Base-by-base conservation (phyloP, 257 asterid genomes). In the Jasminum sambac region DNA sequence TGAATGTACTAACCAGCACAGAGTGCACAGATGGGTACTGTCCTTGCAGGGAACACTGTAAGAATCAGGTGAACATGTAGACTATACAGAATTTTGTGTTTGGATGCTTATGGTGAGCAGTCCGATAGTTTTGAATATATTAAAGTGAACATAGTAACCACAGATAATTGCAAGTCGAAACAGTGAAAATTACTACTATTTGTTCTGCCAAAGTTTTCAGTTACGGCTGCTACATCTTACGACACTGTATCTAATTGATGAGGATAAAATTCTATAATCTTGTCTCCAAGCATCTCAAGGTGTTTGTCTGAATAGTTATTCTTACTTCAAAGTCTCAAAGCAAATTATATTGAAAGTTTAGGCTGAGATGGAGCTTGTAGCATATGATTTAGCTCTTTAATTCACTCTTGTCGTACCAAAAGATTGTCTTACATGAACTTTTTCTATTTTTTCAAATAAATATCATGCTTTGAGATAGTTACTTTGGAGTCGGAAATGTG, bases 11-110 rank as follows among this genome's bases (percentile, higher is more conserved):
- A 67, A 93, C 98, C 75, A 89, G 76, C 96, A 93, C 96, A 36
- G 98, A 93, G 77, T 93, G 98, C 87, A 89, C 94, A 37, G 90
- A 85, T 42, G 96, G 92, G 67, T 84, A 85, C 78, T 93, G 97
- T 69, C 95, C 89, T 52, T 93, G 97, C 72, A 71, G 77, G 62
- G 78, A 84, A 62, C 78, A 79, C 70, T 90, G 98, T 85, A 80
- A 58, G 79, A 93, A 90, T 83, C 96, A 90, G 97, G 98, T 92
- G 68, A 74, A 55, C 62, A 19, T 67, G 34, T 61, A 37, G 64
- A 41, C 8, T 43, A 23, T 38, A 65, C 52, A 60, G 44, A 26
- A 34, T 25, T n/a, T 48, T 50, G 42, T 70, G 62, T 68, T 55
- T 19, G 34, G 62, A 23, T 19, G 34, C 62, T 55, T 23, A 23